Base-by-base conservation (phyloP, 331 rosid species). In the Cydonia oblonga region DNA sequence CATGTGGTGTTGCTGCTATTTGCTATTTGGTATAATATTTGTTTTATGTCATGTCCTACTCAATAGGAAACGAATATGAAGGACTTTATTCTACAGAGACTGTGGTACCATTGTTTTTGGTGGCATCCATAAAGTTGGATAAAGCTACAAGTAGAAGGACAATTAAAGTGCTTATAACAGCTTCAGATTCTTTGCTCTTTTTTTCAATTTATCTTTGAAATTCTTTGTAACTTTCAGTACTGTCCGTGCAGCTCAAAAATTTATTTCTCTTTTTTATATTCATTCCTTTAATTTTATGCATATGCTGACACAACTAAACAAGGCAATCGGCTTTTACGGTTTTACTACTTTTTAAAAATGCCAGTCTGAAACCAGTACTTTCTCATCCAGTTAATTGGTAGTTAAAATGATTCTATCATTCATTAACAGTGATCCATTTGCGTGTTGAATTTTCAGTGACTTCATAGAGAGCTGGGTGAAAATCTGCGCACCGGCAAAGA, bases 381-480 rank as follows among this genome's bases (percentile, higher is more conserved):
- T 35, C 25, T 56, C 52, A 33, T 56, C 25, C 46, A 22, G 38
- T 22, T 22, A 15, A 6, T 0, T 6, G 19, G 8, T 6, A 51
- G 22, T 18, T 2, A 18, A 19, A 18, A 6, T 18, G n/a, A 51
- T 51, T 51, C 7, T 18, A 19, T 51, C 15, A 20, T 14, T 14
- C 49, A 54, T 18, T 38, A 59, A 70, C 38, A 56, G n/a, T 23
- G 9, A 9, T 24, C 22, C 46, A 6, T 53, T 35, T 64, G 68
- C 5, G 9, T 20, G 46, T 40, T 40, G 46, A 11, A 25, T 2
- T 73, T 83, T n/a, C 96, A 56, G 99, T 77, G 96, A 95, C 1
- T 95, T 95, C 86, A 91, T 95, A 25, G 97, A 95, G 80, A 82
- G 82, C 15, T 95, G 99, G 99, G 99, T 95, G 66, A 83, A 91